Evolutionary conservation across 192 early-diverging fungal genomes (phyloP).

Genomic region (Coemansia sp.): DNA sequence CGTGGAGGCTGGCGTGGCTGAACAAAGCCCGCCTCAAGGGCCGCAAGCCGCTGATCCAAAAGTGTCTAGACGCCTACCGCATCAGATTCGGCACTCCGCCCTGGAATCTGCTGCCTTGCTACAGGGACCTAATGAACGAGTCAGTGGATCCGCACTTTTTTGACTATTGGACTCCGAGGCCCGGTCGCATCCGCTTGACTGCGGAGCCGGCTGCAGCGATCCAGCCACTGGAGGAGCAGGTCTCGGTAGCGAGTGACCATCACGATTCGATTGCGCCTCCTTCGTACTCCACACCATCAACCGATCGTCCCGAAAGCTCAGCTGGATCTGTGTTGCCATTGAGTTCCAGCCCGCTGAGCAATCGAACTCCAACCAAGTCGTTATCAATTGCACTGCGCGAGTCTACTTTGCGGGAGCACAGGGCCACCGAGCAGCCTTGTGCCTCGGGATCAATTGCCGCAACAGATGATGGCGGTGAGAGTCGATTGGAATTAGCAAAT

Average conservation of each 20-base stretch:
- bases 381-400: not conserved
- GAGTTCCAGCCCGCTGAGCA: not conserved
- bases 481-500: not conserved
- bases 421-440: not conserved
- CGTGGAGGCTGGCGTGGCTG: conserved; percentile 81
- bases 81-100: conserved; percentile 40
- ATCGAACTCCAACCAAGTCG: not conserved
- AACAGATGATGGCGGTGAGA: not conserved
- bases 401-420: not conserved
- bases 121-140: conserved; percentile 16
- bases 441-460: not conserved
- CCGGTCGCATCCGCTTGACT: conserved; percentile 2
- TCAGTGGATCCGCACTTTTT: conserved; percentile 32
- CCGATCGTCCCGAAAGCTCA: not conserved
- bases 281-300: not conserved
- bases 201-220: not conserved
- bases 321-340: not conserved
- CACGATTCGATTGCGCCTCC: not conserved
- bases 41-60: conserved; percentile 46
- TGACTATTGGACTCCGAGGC: conserved; percentile 37
- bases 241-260: not conserved
- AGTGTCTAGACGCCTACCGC: conserved; percentile 51
- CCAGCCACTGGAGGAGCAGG: not conserved
- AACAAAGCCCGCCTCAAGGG: conserved; percentile 55
- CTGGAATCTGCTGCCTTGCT: conserved; percentile 33